phyloP scores from a whole-genome alignment of 2,329 filamentous ascomycete genomes.

The Drechslerella stenobrocha region DNA sequence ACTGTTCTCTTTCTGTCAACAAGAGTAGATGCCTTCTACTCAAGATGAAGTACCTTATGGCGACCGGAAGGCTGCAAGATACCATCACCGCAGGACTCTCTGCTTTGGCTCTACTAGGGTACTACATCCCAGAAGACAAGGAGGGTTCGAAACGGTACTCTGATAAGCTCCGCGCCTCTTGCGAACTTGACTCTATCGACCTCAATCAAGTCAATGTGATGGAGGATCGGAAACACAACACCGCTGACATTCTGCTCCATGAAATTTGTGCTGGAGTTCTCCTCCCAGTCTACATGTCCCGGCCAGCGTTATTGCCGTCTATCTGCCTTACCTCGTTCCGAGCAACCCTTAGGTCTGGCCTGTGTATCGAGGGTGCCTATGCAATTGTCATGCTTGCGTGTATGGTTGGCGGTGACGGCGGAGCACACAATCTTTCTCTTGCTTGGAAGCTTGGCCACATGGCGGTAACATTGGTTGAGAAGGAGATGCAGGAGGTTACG shows the following conservation, averaged over 20 bases:
- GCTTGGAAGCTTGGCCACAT: slow-evolving; percentile 51
- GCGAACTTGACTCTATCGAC: slow-evolving; percentile 51
- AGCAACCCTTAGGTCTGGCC: slow-evolving; percentile 51
- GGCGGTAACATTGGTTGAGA: slow-evolving; percentile 52
- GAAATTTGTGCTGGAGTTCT: slow-evolving; percentile 52
- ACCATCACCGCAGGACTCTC: slow-evolving; percentile 51
- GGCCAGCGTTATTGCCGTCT: slow-evolving; percentile 51
- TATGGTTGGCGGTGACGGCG: slow-evolving; percentile 51
- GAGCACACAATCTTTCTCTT: slow-evolving; percentile 50
- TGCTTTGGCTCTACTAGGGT: slow-evolving; percentile 51
- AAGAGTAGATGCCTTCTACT: slow-evolving; percentile 52
- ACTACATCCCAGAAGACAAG: slow-evolving; percentile 52
- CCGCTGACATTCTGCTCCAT: slow-evolving; percentile 51
- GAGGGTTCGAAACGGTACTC: slow-evolving; percentile 50
- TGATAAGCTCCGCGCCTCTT: slow-evolving; percentile 49
- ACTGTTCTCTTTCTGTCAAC: slow-evolving; percentile 51
- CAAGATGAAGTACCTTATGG: slow-evolving; percentile 53
- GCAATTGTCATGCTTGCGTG: slow-evolving; percentile 53
- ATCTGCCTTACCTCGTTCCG: slow-evolving; percentile 52
- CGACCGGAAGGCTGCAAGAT: slow-evolving; percentile 52
- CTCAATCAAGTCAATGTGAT: slow-evolving; percentile 51
- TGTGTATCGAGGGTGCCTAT: slow-evolving; percentile 52
- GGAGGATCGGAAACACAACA: slow-evolving; percentile 48
- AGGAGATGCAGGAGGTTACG: slow-evolving; percentile 47
- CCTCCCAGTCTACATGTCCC: slow-evolving; percentile 53